phyloP scores from a whole-genome alignment of 805 yeast species.

The Barnettozyma populi region DNA sequence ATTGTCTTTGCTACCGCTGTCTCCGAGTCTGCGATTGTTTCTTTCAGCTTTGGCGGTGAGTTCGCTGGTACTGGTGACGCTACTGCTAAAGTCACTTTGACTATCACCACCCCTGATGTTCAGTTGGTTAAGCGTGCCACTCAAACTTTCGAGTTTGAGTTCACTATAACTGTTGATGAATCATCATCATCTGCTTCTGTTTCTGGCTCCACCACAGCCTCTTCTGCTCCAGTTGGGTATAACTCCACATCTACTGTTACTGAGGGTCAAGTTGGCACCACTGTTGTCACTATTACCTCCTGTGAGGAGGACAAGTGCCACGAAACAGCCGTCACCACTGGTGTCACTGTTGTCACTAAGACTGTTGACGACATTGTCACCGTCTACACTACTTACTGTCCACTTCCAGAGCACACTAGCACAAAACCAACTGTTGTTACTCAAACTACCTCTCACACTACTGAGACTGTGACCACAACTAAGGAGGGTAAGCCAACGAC shows the following conservation, averaged over 20 bases:
- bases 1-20: background rate
- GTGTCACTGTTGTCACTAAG: constrained; percentile 28
- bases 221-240: background rate
- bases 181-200: constrained; percentile 2
- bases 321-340: constrained; percentile 23
- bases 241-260: constrained; percentile 2
- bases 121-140: constrained; percentile 3
- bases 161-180: background rate
- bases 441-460: background rate
- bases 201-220: background rate
- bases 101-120: constrained; percentile 1
- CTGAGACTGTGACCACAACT: background rate
- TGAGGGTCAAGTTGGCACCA: constrained; percentile 3
- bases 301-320: constrained; percentile 28
- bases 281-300: constrained; percentile 23
- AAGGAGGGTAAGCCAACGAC: constrained; percentile 1
- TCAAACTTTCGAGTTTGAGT: background rate
- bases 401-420: constrained; percentile 7
- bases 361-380: constrained; percentile 29
- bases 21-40: background rate
- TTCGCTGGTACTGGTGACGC: background rate
- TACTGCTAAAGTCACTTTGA: constrained; percentile 3
- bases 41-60: constrained; percentile 1
- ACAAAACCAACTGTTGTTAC: background rate
- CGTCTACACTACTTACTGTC: constrained; percentile 19